A percentile compares a stretch with the other conserved stretches of the same genome.
Conservation (phyloP, 148 eudicot species). For the Linanthus parryae region DNA sequence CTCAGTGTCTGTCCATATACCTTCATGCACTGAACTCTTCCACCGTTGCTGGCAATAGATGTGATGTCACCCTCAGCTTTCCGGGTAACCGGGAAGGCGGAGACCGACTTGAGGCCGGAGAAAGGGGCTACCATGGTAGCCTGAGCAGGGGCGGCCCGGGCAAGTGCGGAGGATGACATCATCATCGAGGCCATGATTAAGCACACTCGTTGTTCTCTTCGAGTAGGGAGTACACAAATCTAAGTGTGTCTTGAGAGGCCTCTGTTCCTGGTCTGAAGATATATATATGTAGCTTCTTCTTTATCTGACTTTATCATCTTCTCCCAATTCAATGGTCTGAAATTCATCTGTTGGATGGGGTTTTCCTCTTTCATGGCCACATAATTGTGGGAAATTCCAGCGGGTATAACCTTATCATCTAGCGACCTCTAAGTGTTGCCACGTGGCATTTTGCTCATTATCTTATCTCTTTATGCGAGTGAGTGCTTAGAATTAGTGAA, state of each 20-base stretch:
- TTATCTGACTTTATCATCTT: background rate
- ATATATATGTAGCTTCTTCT: constrained; percentile 3
- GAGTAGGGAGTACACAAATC: background rate
- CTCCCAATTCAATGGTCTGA: constrained; percentile 10
- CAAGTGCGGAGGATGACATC: constrained; percentile 21
- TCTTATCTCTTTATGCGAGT: constrained; percentile 18
- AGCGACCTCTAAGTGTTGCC: constrained; percentile 3
- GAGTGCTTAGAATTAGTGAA: too few species aligned
- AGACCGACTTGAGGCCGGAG: constrained; percentile 35
- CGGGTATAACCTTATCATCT: constrained; percentile 8
- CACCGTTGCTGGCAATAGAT: constrained; percentile 36
- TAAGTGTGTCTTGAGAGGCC: background rate
- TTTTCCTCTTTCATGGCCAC: constrained; percentile 1
- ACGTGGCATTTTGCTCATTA: constrained; percentile 11
- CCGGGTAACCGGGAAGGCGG: constrained; percentile 29
- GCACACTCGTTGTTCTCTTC: background rate
- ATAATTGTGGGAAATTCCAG: constrained; percentile 1
- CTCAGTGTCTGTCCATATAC: constrained; percentile 4
- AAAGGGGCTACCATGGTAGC: constrained; percentile 44
- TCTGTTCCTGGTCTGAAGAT: background rate
- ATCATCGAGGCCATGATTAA: constrained; percentile 23
- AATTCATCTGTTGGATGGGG: constrained; percentile 9
- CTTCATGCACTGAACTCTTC: constrained; percentile 53
- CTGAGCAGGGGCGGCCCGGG: constrained; percentile 28
- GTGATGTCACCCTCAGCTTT: constrained; percentile 35